A percentile compares a stretch with the other conserved stretches of the same genome.
phyloP scores from a whole-genome alignment of 805 yeast species.

The Schwanniomyces occidentalis region DNA sequence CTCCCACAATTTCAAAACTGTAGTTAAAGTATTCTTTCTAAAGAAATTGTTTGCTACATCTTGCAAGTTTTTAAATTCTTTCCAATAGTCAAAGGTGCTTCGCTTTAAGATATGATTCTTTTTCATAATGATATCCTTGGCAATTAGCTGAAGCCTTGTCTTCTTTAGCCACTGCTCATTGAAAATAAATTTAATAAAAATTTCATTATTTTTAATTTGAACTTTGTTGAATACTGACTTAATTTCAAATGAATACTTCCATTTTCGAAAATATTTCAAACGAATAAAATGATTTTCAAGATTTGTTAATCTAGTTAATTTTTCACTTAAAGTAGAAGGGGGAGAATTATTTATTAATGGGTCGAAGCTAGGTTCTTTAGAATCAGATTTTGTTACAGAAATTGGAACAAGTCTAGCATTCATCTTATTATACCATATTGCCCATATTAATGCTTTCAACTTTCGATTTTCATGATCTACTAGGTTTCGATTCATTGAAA shows the following conservation, averaged over 20 bases:
- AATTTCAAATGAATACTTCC: conserved; percentile 12
- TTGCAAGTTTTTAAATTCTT: conserved; percentile 5
- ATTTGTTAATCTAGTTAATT: conserved; percentile 11
- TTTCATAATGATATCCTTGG: conserved; percentile 6
- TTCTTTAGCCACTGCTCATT: conserved; percentile 16
- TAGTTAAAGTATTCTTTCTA: conserved; percentile 5
- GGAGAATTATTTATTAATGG: background rate
- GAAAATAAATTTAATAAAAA: conserved; percentile 11
- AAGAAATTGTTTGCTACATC: conserved; percentile 12
- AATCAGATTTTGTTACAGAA: background rate
- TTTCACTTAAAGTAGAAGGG: conserved; percentile 9
- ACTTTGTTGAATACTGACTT: conserved; percentile 3
- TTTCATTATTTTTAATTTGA: conserved; percentile 4
- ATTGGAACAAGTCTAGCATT: background rate
- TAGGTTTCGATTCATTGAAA: background rate
- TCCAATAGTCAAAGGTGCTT: conserved; percentile 14
- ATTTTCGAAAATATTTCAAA: conserved; percentile 13
- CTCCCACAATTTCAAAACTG: conserved; percentile 16
- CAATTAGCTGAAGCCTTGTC: conserved; percentile 5
- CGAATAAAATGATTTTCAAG: conserved; percentile 16
- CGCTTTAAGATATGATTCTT: conserved; percentile 7
- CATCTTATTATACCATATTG: conserved; percentile 8
- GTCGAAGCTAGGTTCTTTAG: too few relatives aligned
- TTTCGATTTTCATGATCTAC: background rate
- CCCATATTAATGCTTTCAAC: conserved; percentile 5